Evolutionary conservation across 495 filamentous ascomycete species (phyloP).

Genomic region (Penicillium canescens): DNA sequence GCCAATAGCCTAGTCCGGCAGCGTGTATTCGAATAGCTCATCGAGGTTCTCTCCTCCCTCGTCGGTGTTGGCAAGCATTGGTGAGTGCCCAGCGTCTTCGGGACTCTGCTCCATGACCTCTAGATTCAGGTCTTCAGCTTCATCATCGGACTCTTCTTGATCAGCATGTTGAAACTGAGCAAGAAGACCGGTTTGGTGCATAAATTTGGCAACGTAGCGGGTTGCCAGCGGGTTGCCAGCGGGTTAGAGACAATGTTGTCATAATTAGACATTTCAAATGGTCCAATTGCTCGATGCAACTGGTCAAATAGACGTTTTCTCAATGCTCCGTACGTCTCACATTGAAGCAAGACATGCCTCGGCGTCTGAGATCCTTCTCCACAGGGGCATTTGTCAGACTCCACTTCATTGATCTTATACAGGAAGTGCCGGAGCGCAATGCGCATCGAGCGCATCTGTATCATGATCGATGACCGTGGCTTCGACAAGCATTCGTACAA

Average conservation of each 20-base stretch:
- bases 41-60: too few species aligned
- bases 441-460: background rate
- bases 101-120: too few species aligned
- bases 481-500: background rate
- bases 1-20: too few species aligned
- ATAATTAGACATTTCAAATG: background rate
- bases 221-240: too few species aligned
- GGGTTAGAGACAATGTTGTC: background rate
- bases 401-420: background rate
- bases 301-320: too few species aligned
- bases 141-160: too few species aligned
- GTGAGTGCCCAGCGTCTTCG: too few species aligned
- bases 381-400: background rate
- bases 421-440: background rate
- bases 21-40: too few species aligned
- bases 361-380: background rate
- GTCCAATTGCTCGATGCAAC: background rate
- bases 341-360: background rate
- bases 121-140: too few species aligned
- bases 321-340: background rate
- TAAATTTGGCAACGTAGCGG: background rate
- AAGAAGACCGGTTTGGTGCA: conserved; percentile 9
- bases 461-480: background rate
- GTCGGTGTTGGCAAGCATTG: too few species aligned
- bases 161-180: too few species aligned